phyloP scores from a whole-genome alignment of 768 basidiomycete species.

The Psilocybe tampanensis region DNA sequence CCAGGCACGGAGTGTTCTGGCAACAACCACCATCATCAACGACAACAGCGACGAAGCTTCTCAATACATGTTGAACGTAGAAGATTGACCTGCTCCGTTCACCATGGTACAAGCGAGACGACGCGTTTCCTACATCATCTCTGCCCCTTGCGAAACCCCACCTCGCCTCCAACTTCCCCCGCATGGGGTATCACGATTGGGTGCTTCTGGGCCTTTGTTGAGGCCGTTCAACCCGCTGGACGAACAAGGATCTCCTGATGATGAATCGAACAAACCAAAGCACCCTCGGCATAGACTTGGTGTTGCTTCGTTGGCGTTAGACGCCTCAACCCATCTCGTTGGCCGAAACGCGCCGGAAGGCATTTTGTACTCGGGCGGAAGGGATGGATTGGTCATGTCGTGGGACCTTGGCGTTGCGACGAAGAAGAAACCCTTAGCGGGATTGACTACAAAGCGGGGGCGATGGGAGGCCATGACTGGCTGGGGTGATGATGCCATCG shows the following conservation, averaged over 20 bases:
- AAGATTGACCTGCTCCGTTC: neutral
- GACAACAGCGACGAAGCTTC: too few relatives aligned
- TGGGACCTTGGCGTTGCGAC: slow-evolving; percentile 83
- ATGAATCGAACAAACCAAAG: slow-evolving; percentile 26
- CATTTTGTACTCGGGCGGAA: slow-evolving; percentile 86
- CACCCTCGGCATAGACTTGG: slow-evolving; percentile 89
- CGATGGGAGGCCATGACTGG: slow-evolving; percentile 86
- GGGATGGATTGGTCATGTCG: slow-evolving; percentile 85
- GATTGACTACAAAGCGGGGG: slow-evolving; percentile 29
- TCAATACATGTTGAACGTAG: neutral
- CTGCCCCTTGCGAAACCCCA: slow-evolving; percentile 63
- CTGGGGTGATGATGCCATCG: slow-evolving; percentile 72
- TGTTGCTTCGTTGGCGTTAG: slow-evolving; percentile 84
- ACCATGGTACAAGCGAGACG: slow-evolving; percentile 49
- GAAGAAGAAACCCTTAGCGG: slow-evolving; percentile 41
- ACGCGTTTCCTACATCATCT: slow-evolving; percentile 88
- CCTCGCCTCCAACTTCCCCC: slow-evolving; percentile 75
- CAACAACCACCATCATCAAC: neutral
- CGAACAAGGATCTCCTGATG: slow-evolving; percentile 8
- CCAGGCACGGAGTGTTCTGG: neutral
- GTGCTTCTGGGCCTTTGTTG: slow-evolving; percentile 71
- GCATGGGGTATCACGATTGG: slow-evolving; percentile 60
- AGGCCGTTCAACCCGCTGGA: slow-evolving; percentile 33
- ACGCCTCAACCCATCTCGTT: slow-evolving; percentile 77
- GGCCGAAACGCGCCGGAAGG: slow-evolving; percentile 74